phyloP scores from a whole-genome alignment of 345 rosid genomes.

The Syzygium aqueum region DNA sequence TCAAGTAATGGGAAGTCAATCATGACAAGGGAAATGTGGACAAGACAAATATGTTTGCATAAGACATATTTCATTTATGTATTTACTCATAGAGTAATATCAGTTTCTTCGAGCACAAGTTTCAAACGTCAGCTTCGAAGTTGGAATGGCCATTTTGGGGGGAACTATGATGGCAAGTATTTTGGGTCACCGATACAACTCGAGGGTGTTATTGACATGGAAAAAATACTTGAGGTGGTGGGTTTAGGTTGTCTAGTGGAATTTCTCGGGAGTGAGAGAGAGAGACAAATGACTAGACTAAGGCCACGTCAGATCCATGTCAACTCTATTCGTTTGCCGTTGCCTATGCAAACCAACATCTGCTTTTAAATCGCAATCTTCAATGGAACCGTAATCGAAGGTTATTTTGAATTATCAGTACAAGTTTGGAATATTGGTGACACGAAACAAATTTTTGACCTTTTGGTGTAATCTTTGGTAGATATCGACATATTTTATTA shows the following conservation, averaged over 20 bases:
- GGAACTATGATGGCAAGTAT: too few relatives aligned
- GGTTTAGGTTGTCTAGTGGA: not conserved
- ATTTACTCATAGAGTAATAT: not conserved
- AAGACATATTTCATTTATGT: not conserved
- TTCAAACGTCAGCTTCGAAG: not conserved
- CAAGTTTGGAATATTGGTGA: not conserved
- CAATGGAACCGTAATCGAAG: too few relatives aligned
- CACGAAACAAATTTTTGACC: not conserved
- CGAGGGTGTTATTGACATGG: not conserved
- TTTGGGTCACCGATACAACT: too few relatives aligned
- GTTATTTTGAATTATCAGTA: not conserved
- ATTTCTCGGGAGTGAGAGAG: rapidly evolving
- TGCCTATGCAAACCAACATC: not conserved
- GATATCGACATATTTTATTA: not conserved
- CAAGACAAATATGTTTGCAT: not conserved
- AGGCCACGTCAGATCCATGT: not conserved
- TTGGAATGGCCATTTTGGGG: not conserved
- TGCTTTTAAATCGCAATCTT: too few relatives aligned
- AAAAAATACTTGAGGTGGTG: not conserved
- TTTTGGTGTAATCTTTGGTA: not conserved
- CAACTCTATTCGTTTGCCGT: not conserved
- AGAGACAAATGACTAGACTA: not conserved
- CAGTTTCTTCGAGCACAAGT: not conserved
- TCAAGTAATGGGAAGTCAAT: not conserved
- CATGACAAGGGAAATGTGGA: not conserved